Evolutionary conservation across 495 filamentous ascomycete species (phyloP).

Genomic region (Penicillium antarcticum): DNA sequence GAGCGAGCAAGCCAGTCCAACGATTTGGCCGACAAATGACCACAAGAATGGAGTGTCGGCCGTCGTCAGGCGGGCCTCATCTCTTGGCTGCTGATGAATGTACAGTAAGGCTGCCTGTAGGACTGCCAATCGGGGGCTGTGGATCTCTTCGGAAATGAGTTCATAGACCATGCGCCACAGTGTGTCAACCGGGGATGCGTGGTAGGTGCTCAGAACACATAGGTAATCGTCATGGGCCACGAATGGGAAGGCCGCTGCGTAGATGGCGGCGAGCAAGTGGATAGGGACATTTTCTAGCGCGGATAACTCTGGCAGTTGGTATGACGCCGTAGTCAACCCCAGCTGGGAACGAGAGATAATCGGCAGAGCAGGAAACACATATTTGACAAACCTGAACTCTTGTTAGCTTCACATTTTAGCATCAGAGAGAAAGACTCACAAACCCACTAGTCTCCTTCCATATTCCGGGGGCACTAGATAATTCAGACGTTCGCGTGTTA

Average conservation of each 20-base stretch:
- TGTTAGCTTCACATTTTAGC: neutral
- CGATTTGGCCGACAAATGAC: slow-evolving; percentile 34
- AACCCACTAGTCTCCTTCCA: slow-evolving; percentile 24
- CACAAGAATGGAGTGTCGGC: slow-evolving; percentile 35
- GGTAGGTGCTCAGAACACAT: slow-evolving; percentile 29
- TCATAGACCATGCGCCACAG: slow-evolving; percentile 35
- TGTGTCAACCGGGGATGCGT: slow-evolving; percentile 20
- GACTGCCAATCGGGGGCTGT: slow-evolving; percentile 31
- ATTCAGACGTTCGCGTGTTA: slow-evolving; percentile 25
- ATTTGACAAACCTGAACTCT: slow-evolving; percentile 25
- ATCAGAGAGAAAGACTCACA: slow-evolving; percentile 15
- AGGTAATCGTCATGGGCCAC: slow-evolving; percentile 30
- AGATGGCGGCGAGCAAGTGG: slow-evolving; percentile 34
- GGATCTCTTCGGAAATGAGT: slow-evolving; percentile 31
- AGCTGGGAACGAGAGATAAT: slow-evolving; percentile 30
- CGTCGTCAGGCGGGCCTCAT: slow-evolving; percentile 14
- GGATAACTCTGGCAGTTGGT: slow-evolving; percentile 16
- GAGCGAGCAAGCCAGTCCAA: slow-evolving; percentile 42
- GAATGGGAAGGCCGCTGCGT: slow-evolving; percentile 35
- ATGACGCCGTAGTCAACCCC: slow-evolving; percentile 13
- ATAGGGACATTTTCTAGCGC: slow-evolving; percentile 22
- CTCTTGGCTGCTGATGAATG: slow-evolving; percentile 22
- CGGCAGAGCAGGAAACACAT: slow-evolving; percentile 30
- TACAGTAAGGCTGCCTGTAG: slow-evolving; percentile 35
- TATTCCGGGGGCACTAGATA: slow-evolving; percentile 25